A percentile compares a stretch with the other conserved stretches of the same genome.
phyloP scores from a whole-genome alignment of 805 yeast genomes.

The Kodamaea hsintzibuensis region DNA sequence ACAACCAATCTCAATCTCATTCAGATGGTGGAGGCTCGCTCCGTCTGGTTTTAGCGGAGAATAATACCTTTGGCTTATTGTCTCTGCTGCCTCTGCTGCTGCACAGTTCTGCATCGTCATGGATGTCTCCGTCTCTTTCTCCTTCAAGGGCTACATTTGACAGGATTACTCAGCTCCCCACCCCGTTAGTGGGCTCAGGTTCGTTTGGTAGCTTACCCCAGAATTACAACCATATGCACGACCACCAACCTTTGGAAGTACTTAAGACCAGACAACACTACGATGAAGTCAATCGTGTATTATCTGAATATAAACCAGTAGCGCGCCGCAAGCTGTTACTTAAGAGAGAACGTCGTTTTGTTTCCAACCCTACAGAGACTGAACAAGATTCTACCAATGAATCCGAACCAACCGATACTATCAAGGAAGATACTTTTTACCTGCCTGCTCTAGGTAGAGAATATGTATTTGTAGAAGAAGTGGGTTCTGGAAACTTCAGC shows the following conservation, averaged over 20 bases:
- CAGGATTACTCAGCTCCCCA: conserved; percentile 45
- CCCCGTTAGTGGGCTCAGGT: conserved; percentile 34
- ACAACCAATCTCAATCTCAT: not conserved
- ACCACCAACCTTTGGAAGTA: conserved; percentile 3
- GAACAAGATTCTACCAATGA: not conserved
- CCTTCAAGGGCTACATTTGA: conserved; percentile 23
- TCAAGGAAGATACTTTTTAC: not conserved
- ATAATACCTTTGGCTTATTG: not conserved
- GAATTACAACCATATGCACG: conserved; percentile 2
- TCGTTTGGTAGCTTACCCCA: conserved; percentile 4
- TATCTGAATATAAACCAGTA: conserved; percentile 40
- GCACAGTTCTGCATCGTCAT: conserved; percentile 1
- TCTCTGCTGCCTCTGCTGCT: conserved; percentile 6
- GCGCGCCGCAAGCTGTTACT: conserved; percentile 20
- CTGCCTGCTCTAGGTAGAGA: not conserved
- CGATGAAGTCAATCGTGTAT: conserved; percentile 20
- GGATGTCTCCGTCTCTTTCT: conserved; percentile 2
- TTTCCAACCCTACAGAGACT: conserved; percentile 16
- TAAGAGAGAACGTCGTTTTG: conserved; percentile 19
- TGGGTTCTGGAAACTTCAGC: conserved; percentile 74
- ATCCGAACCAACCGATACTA: not conserved
- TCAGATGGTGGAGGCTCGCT: not conserved
- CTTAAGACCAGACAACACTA: conserved; percentile 8
- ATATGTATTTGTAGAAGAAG: conserved; percentile 28
- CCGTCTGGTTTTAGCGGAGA: not conserved